Conservation (phyloP, 1,139 yeast species). For the Komagataea norvegica region DNA sequence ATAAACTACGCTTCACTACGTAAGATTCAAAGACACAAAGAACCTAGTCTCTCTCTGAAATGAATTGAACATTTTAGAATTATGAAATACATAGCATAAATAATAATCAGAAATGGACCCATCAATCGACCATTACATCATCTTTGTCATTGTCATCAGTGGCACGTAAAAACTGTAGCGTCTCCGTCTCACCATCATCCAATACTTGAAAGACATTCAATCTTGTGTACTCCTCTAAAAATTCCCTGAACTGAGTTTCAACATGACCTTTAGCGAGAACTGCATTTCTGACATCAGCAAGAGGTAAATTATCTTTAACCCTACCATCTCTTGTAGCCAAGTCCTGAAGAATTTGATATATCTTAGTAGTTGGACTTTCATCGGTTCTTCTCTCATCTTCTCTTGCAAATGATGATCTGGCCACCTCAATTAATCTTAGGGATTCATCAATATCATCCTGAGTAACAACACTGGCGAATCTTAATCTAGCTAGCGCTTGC, state of each 20-base stretch:
- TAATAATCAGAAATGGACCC: neutral
- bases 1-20: too few relatives aligned
- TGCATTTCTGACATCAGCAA: conserved; percentile 59
- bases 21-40: too few relatives aligned
- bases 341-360: conserved; percentile 44
- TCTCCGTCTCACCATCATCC: conserved; percentile 52
- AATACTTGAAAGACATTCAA: conserved; percentile 74
- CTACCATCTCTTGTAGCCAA: conserved; percentile 45
- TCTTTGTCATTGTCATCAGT: conserved; percentile 7
- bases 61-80: neutral
- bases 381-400: conserved; percentile 49
- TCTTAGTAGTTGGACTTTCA: conserved; percentile 48
- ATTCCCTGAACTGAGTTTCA: conserved; percentile 67
- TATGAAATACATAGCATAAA: neutral
- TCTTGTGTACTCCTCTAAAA: conserved; percentile 68
- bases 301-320: conserved; percentile 42
- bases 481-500: conserved; percentile 87
- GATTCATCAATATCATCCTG: conserved; percentile 94
- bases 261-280: conserved; percentile 83
- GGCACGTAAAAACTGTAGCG: conserved; percentile 29
- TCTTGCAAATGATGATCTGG: conserved; percentile 71
- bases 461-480: conserved; percentile 70
- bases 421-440: conserved; percentile 75
- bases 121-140: conserved; percentile 4
- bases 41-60: too few relatives aligned